Evolutionary conservation across 768 basidiomycete species (phyloP).

Genomic region (Tremella yokohamensis): DNA sequence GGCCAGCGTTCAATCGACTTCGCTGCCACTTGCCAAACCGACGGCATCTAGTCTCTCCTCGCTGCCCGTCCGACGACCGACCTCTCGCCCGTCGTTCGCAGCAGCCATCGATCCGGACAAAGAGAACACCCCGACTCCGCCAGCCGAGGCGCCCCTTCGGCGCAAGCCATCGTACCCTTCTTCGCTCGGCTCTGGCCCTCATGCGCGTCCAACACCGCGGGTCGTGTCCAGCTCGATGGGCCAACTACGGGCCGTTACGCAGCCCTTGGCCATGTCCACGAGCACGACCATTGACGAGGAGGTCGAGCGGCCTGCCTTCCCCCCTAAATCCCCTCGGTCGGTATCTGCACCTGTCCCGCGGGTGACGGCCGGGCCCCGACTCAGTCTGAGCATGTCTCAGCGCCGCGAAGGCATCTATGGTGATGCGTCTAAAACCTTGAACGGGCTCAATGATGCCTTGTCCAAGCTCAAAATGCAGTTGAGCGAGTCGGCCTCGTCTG

Average conservation of each 20-base stretch:
- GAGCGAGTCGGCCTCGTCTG: conserved; percentile 5
- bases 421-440: conserved; percentile 29
- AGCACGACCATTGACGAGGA: conserved; percentile 7
- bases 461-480: conserved; percentile 29
- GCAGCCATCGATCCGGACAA: conserved; percentile 2
- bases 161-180: conserved; percentile 46
- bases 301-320: not conserved
- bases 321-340: conserved; percentile 24
- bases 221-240: conserved; percentile 38
- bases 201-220: conserved; percentile 26
- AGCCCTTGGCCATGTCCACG: not conserved
- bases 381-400: conserved; percentile 21
- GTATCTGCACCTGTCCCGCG: conserved; percentile 34
- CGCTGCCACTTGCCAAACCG: no score
- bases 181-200: conserved; percentile 35
- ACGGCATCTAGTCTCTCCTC: not conserved
- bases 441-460: conserved; percentile 33
- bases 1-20: not conserved
- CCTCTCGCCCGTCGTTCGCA: conserved; percentile 15
- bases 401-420: conserved; percentile 25
- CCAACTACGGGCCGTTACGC: conserved; percentile 5
- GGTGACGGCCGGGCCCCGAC: not conserved
- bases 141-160: conserved; percentile 11
- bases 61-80: conserved; percentile 28
- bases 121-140: not conserved